Evolutionary conservation across 306 rosid species (phyloP).

Genomic region (Vigna nakashimae): DNA sequence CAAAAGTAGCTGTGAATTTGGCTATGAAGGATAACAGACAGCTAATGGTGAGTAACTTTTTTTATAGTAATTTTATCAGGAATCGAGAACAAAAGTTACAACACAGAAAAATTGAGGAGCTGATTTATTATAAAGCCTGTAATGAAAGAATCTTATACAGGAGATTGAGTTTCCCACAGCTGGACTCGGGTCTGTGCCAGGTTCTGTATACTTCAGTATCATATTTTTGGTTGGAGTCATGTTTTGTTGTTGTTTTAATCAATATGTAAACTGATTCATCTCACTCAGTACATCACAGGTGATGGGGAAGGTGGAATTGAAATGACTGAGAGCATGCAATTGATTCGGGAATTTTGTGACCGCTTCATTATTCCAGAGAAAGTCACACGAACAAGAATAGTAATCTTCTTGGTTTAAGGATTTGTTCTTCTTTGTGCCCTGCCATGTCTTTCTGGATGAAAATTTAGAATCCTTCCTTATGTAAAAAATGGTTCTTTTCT

Average conservation of each 20-base stretch:
- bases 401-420: slow-evolving; percentile 55
- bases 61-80: slow-evolving; percentile 30
- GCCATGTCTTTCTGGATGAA: slow-evolving; percentile 31
- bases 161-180: slow-evolving; percentile 98
- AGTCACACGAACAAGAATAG: slow-evolving; percentile 76
- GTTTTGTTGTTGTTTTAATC: slow-evolving; percentile 11
- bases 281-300: slow-evolving; percentile 61
- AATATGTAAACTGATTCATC: slow-evolving; percentile 30
- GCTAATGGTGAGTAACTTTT: slow-evolving; percentile 75
- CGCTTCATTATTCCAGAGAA: slow-evolving; percentile 64
- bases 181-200: slow-evolving; percentile 95
- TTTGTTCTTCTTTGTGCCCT: slow-evolving; percentile 27
- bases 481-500: slow-evolving; percentile 25
- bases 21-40: slow-evolving; percentile 76
- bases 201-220: slow-evolving; percentile 50
- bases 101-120: slow-evolving; percentile 22
- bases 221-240: not conserved
- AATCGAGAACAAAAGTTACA: slow-evolving; percentile 34
- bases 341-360: slow-evolving; percentile 87
- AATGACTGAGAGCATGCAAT: slow-evolving; percentile 91
- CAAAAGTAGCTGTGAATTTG: slow-evolving; percentile 74
- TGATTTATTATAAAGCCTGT: slow-evolving; percentile 41
- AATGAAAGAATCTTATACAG: slow-evolving; percentile 59
- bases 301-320: slow-evolving; percentile 99
- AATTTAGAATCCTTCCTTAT: not conserved